A percentile compares a stretch with the other conserved stretches of the same genome.
These are phyloP conservation scores for Debaryomyces maramus DNA, from an alignment of 805 yeast species.

Conservation along the genomic window DNA sequence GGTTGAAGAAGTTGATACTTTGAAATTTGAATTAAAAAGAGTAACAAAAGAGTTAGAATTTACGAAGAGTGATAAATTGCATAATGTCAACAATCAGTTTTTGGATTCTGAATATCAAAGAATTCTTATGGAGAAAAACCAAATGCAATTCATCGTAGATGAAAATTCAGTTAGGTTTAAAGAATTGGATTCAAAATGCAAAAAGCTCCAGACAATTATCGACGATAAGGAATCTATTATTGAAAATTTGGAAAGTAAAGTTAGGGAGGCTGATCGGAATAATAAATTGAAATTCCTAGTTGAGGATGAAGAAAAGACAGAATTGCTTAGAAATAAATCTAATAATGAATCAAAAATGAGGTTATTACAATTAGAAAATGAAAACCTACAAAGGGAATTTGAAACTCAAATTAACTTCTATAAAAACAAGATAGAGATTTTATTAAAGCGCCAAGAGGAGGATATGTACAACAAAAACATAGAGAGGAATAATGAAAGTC, in stretches of 20 bases:
- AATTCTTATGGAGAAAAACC: constrained; percentile 10
- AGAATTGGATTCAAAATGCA: constrained; percentile 16
- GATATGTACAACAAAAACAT: constrained; percentile 4
- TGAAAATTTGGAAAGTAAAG: constrained; percentile 29
- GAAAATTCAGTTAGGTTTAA: constrained; percentile 7
- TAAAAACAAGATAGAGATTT: constrained; percentile 27
- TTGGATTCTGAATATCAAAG: constrained; percentile 14
- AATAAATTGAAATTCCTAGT: constrained; percentile 19
- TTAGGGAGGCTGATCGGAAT: constrained; percentile 30
- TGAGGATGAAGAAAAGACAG: constrained; percentile 37
- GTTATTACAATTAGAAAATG: constrained; percentile 37
- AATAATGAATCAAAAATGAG: constrained; percentile 40
- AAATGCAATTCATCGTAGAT: constrained; percentile 22
- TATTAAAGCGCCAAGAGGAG: constrained; percentile 14
- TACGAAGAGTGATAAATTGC: constrained; percentile 19
- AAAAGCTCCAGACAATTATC: constrained; percentile 17
- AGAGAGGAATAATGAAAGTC: constrained; percentile 4
- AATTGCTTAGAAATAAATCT: constrained; percentile 33
- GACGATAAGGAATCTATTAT: constrained; percentile 38
- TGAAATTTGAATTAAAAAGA: constrained; percentile 35
- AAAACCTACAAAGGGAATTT: constrained; percentile 32
- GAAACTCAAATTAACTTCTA: constrained; percentile 35
- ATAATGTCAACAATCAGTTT: constrained; percentile 2
- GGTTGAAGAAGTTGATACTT: constrained; percentile 29
- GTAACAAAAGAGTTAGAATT: constrained; percentile 37